These are phyloP conservation scores for Trichoderma koningiopsis DNA, from an alignment of 2,329 filamentous ascomycete genomes.

Conservation along the genomic window DNA sequence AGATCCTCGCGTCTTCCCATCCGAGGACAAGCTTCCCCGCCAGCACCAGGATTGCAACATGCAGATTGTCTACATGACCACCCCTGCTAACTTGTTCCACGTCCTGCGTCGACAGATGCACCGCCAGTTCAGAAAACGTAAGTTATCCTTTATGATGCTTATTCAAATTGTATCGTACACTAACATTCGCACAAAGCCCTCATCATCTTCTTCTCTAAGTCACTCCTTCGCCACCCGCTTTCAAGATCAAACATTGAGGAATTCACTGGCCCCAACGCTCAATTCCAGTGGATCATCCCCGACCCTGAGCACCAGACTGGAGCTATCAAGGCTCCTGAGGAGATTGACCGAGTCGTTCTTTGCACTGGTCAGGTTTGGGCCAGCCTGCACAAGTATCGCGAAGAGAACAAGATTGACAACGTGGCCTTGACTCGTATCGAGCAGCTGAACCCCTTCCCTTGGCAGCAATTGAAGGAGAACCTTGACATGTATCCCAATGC, in stretches of 20 bases:
- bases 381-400: constrained; percentile 86
- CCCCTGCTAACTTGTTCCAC: constrained; percentile 94
- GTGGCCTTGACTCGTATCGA: constrained; percentile 94
- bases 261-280: constrained; percentile 78
- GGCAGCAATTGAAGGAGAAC: constrained; percentile 95
- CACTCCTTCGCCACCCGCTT: constrained; percentile 88
- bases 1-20: constrained; percentile 90
- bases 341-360: constrained; percentile 92
- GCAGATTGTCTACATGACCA: constrained; percentile 98
- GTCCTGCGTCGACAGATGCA: constrained; percentile 96
- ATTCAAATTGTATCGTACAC: neutral
- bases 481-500: constrained; percentile 96
- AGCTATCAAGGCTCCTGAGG: constrained; percentile 73
- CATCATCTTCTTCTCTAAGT: constrained; percentile 98
- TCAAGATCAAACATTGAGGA: constrained; percentile 88
- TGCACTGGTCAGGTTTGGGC: constrained; percentile 95
- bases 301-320: constrained; percentile 81
- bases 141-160: constrained; percentile 43
- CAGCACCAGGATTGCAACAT: constrained; percentile 99
- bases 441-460: constrained; percentile 98
- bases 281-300: constrained; percentile 96
- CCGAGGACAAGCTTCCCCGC: constrained; percentile 83
- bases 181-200: constrained; percentile 61
- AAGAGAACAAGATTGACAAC: constrained; percentile 82
- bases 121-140: constrained; percentile 98